These are phyloP conservation scores for Mediolabrus comicus DNA, from an alignment of 108 stramenopile genomes.

Conservation along the genomic window DNA sequence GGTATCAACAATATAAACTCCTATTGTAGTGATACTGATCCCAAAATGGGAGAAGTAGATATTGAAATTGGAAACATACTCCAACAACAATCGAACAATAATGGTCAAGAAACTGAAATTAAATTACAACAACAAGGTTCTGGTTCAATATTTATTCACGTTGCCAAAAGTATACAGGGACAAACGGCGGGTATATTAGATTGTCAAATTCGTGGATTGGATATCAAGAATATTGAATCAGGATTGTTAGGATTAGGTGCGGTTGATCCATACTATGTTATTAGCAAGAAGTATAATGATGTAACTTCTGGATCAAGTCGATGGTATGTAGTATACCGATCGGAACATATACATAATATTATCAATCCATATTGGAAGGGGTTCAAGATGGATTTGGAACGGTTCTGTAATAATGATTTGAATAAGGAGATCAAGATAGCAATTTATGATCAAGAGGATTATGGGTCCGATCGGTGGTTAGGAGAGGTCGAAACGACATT, in stretches of 20 bases:
- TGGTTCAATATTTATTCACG: conserved; percentile 3
- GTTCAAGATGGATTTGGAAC: conserved; percentile 43
- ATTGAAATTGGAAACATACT: conserved; percentile 12
- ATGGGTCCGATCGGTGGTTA: conserved; percentile 48
- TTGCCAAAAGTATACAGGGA: conserved; percentile 5
- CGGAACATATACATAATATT: conserved; percentile 53
- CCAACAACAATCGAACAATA: neutral
- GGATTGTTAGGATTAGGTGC: conserved; percentile 64
- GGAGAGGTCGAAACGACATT: conserved; percentile 53
- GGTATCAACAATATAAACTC: neutral
- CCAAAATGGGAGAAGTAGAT: conserved; percentile 28
- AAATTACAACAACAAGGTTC: conserved; percentile 5
- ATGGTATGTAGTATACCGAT: conserved; percentile 60
- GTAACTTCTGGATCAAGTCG: conserved; percentile 20
- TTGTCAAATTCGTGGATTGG: conserved; percentile 54
- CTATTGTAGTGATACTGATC: neutral
- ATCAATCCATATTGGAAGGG: conserved; percentile 67
- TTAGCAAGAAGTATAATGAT: conserved; percentile 54
- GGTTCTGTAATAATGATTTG: conserved; percentile 47
- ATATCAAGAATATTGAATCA: conserved; percentile 64
- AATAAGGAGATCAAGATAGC: conserved; percentile 49
- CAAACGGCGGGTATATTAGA: neutral
- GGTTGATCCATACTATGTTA: conserved; percentile 68
- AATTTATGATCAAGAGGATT: conserved; percentile 52
- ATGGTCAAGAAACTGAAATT: conserved; percentile 5